A percentile compares a stretch with the other conserved stretches of the same genome.
These are phyloP conservation scores for Stevia rebaudiana DNA, from an alignment of 140 eudicot genomes.

Conservation along the genomic window DNA sequence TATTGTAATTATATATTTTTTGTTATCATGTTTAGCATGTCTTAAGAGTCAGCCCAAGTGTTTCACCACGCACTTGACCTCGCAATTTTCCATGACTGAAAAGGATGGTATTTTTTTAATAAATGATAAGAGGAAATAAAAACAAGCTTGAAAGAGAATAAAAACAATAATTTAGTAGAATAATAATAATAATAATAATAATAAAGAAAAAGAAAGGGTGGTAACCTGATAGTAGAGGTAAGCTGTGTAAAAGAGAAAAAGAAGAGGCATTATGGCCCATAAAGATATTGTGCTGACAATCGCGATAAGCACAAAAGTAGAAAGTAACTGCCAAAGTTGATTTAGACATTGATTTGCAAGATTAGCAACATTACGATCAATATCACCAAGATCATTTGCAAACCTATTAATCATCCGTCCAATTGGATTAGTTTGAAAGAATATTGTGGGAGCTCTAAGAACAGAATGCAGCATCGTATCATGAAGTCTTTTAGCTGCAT, in stretches of 20 bases:
- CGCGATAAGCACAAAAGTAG: slow-evolving; percentile 87
- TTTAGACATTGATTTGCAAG: slow-evolving; percentile 54
- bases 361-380: slow-evolving; percentile 79
- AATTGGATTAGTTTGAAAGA: slow-evolving; percentile 85
- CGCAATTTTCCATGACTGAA: background rate
- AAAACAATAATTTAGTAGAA: background rate
- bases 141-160: background rate
- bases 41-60: background rate
- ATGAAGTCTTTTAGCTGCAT: slow-evolving; percentile 80
- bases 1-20: background rate
- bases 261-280: slow-evolving; percentile 99
- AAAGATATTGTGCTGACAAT: slow-evolving; percentile 89
- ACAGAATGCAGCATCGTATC: slow-evolving; percentile 73
- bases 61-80: background rate
- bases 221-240: slow-evolving; percentile 92
- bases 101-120: background rate
- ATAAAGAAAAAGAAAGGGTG: slow-evolving; percentile 7
- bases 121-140: background rate
- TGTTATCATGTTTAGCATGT: background rate
- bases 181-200: background rate
- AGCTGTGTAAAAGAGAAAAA: slow-evolving; percentile 82
- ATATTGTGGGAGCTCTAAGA: slow-evolving; percentile 88
- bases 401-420: slow-evolving; percentile 93
- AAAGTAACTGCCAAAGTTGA: slow-evolving; percentile 78
- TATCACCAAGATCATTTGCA: slow-evolving; percentile 88